phyloP scores from a whole-genome alignment of 2,329 filamentous ascomycete genomes.

The Parastagonospora avenae region DNA sequence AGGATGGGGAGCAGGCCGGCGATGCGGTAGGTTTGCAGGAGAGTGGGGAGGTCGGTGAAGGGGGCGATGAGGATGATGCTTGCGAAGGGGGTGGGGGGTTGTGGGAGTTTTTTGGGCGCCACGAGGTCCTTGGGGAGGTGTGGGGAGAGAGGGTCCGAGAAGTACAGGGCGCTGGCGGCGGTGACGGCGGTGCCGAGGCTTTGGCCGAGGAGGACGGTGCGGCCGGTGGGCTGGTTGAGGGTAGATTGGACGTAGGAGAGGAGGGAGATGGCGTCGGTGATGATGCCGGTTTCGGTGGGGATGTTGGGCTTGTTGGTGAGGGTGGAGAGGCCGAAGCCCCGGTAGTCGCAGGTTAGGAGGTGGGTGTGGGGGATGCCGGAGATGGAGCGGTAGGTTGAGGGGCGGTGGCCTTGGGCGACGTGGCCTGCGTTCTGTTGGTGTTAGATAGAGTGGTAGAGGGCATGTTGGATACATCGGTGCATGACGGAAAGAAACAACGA shows the following conservation, averaged over 20 bases:
- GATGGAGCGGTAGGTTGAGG: conserved; percentile 77
- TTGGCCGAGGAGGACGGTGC: conserved; percentile 83
- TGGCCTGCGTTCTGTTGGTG: conserved; percentile 76
- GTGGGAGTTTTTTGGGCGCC: conserved; percentile 31
- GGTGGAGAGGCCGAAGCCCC: conserved; percentile 81
- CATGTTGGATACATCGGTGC: background rate
- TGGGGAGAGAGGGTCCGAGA: conserved; percentile 51
- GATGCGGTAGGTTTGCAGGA: conserved; percentile 79
- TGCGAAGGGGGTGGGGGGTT: conserved; percentile 55
- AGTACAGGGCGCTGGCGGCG: conserved; percentile 74
- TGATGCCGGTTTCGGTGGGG: conserved; percentile 80
- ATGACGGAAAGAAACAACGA: background rate
- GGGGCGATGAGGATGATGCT: conserved; percentile 79
- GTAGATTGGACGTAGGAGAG: conserved; percentile 73
- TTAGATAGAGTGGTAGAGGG: conserved; percentile 8
- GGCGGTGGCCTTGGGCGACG: conserved; percentile 76
- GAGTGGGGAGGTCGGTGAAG: conserved; percentile 74
- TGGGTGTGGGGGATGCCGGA: conserved; percentile 73
- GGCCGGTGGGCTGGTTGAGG: conserved; percentile 68
- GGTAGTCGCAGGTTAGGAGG: conserved; percentile 87
- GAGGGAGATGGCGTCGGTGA: conserved; percentile 75
- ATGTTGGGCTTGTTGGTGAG: conserved; percentile 56
- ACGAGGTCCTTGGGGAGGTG: conserved; percentile 22
- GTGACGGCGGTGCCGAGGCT: conserved; percentile 87
- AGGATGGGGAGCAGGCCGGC: conserved; percentile 79